Evolutionary conservation across 495 filamentous ascomycete genomes (phyloP).

Genomic region (Hypomontagnella monticulosa): DNA sequence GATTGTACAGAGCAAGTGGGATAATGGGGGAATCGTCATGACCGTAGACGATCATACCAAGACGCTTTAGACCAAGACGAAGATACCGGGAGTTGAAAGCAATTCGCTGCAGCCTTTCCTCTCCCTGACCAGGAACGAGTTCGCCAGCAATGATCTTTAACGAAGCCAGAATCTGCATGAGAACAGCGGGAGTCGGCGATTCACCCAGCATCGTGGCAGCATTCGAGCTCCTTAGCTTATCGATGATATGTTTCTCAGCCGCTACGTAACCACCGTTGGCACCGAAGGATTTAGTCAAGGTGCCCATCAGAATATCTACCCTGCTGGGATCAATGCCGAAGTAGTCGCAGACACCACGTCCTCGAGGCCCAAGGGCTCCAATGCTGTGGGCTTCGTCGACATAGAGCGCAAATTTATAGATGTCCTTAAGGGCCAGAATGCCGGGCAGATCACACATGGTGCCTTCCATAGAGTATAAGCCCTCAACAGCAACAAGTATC

Average conservation of each 20-base stretch:
- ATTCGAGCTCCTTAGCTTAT: conserved; percentile 86
- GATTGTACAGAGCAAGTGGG: conserved; percentile 91
- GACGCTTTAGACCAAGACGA: conserved; percentile 92
- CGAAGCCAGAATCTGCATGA: conserved; percentile 86
- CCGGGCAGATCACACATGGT: conserved; percentile 97
- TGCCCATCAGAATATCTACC: conserved; percentile 97
- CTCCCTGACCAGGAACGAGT: conserved; percentile 86
- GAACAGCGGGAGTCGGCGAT: conserved; percentile 83
- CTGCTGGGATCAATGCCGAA: conserved; percentile 88
- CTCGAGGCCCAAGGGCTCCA: conserved; percentile 86
- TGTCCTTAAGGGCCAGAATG: conserved; percentile 83
- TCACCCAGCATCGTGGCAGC: conserved; percentile 89
- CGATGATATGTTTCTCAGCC: conserved; percentile 88
- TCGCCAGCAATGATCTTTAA: conserved; percentile 91
- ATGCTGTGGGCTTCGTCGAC: conserved; percentile 98
- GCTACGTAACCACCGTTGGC: conserved; percentile 98
- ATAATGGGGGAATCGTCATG: conserved; percentile 99
- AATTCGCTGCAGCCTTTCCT: conserved; percentile 93
- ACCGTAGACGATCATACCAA: conserved; percentile 95
- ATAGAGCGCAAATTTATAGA: conserved; percentile 96
- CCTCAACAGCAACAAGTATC: conserved; percentile 95
- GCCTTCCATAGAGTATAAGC: conserved; percentile 98
- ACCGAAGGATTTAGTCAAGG: conserved; percentile 96
- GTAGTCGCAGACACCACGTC: conserved; percentile 96
- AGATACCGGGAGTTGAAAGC: conserved; percentile 99